A percentile compares a stretch with the other conserved stretches of the same genome.
Evolutionary conservation across 2,329 filamentous ascomycete species (phyloP).

Genomic region (Chaetomiaceae sp.): DNA sequence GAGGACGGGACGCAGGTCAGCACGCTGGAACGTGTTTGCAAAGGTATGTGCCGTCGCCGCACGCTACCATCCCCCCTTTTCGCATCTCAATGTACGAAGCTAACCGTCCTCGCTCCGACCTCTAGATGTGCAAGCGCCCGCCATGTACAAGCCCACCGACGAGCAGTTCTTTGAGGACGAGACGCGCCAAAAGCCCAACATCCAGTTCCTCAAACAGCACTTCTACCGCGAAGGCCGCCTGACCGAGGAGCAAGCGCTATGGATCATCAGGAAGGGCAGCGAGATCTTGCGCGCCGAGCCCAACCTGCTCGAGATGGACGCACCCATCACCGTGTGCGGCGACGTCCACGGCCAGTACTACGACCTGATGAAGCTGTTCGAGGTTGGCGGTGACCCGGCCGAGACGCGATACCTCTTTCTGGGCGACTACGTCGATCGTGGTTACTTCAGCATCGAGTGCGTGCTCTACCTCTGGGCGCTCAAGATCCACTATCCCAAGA

Average conservation of each 20-base stretch:
- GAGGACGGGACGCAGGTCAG: conserved; percentile 94
- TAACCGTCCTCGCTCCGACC: not conserved
- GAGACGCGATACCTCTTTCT: conserved; percentile 97
- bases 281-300: conserved; percentile 85
- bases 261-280: conserved; percentile 84
- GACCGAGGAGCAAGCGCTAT: conserved; percentile 95
- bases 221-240: conserved; percentile 96
- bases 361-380: conserved; percentile 98
- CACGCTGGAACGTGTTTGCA: conserved; percentile 94
- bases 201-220: conserved; percentile 94
- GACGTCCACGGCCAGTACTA: conserved; percentile 99
- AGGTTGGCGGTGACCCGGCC: conserved; percentile 92
- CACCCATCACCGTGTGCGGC: conserved; percentile 96
- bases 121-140: conserved; percentile 92
- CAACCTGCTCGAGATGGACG: conserved; percentile 98
- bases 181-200: conserved; percentile 81
- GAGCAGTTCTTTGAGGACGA: conserved; percentile 91
- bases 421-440: conserved; percentile 95
- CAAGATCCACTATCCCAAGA: conserved; percentile 99
- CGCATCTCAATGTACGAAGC: not conserved
- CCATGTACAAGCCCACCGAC: conserved; percentile 85
- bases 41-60: conserved; percentile 60
- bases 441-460: conserved; percentile 99
- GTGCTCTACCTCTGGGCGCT: conserved; percentile 96
- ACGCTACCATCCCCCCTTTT: not conserved